Evolutionary conservation across 2,329 filamentous ascomycete species (phyloP).

Genomic region (Trematosphaeria pertusa): DNA sequence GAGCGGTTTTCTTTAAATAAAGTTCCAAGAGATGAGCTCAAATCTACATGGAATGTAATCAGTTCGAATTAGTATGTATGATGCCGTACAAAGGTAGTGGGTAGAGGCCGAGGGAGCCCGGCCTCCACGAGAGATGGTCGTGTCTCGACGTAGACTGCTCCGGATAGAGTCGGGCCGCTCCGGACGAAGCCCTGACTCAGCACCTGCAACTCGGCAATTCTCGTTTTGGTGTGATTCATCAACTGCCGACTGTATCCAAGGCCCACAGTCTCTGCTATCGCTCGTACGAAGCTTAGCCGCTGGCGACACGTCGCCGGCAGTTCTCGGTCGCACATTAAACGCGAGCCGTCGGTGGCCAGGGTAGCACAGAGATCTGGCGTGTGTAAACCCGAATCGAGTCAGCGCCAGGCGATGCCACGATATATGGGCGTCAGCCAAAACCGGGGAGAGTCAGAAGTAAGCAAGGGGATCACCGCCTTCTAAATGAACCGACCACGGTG

Average conservation of each 20-base stretch:
- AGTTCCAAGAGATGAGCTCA: too few species aligned
- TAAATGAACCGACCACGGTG: constrained; percentile 11
- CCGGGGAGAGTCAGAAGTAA: constrained; percentile 6
- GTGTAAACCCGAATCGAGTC: constrained; percentile 2
- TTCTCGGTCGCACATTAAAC: constrained; percentile 6
- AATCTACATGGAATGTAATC: too few species aligned
- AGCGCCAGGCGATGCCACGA: constrained; percentile 4
- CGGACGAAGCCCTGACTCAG: constrained; percentile 9
- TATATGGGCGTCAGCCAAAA: neutral
- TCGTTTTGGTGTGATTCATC: constrained; percentile 1
- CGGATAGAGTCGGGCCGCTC: too few species aligned
- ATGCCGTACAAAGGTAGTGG: too few species aligned
- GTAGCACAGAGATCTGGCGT: constrained; percentile 3
- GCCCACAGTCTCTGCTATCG: constrained; percentile 11
- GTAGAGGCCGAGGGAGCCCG: too few species aligned
- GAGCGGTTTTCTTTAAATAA: too few species aligned
- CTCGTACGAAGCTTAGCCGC: constrained; percentile 19
- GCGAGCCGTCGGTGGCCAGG: neutral
- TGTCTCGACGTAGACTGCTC: too few species aligned
- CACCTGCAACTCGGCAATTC: constrained; percentile 12
- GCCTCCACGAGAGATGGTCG: too few species aligned
- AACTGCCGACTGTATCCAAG: constrained; percentile 21
- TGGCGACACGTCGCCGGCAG: constrained; percentile 15
- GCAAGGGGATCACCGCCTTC: constrained; percentile 2
- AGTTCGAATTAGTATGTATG: too few species aligned